These are phyloP conservation scores for Vicia faba DNA, from an alignment of 306 rosid species.

Conservation along the genomic window DNA sequence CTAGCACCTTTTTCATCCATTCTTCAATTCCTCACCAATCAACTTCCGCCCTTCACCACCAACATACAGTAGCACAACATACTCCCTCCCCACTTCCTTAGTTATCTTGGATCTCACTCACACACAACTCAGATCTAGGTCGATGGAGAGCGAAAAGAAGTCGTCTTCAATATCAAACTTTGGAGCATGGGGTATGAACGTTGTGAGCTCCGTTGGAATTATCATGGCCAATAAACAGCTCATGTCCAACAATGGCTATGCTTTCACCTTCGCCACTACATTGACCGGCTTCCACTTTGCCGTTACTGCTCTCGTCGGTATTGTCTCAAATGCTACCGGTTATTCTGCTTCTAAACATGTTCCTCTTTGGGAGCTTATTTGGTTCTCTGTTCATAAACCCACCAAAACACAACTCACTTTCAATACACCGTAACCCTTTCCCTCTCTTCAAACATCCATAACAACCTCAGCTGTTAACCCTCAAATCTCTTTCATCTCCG, in stretches of 20 bases:
- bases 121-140: conserved; percentile 8
- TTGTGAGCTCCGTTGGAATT: conserved; percentile 85
- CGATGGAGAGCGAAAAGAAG: conserved; percentile 78
- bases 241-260: conserved; percentile 78
- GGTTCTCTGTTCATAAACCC: too few relatives aligned
- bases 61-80: too few relatives aligned
- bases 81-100: too few relatives aligned
- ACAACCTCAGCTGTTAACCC: too few relatives aligned
- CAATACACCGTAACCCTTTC: too few relatives aligned
- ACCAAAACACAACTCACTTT: too few relatives aligned
- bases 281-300: conserved; percentile 93
- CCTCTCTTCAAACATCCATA: too few relatives aligned
- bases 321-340: conserved; percentile 85
- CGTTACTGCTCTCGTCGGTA: conserved; percentile 83
- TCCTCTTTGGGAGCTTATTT: conserved; percentile 90
- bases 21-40: too few relatives aligned
- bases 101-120: too few relatives aligned
- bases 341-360: conserved; percentile 79
- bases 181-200: conserved; percentile 93
- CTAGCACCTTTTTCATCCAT: too few relatives aligned
- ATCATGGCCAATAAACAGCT: conserved; percentile 94
- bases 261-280: conserved; percentile 76
- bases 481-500: too few relatives aligned
- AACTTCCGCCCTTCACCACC: too few relatives aligned
- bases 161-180: conserved; percentile 65